A percentile compares a stretch with the other conserved stretches of the same genome.
Evolutionary conservation across 805 yeast species (phyloP).

Genomic region (Kuraishia ogatae): DNA sequence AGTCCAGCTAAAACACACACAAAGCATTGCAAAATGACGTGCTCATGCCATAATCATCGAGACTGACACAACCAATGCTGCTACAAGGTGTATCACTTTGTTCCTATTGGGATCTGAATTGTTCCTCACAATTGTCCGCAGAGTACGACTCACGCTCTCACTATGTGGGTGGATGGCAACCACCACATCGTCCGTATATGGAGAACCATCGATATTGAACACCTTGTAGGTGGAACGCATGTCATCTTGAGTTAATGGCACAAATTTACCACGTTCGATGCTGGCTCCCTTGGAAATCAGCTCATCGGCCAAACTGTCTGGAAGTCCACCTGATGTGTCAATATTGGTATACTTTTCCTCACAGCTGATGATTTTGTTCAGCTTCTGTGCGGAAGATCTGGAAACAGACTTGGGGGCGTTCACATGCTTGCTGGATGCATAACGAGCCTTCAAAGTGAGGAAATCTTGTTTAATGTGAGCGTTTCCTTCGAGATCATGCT

Average conservation of each 20-base stretch:
- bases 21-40: not conserved
- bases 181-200: not conserved
- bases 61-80: not conserved
- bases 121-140: not conserved
- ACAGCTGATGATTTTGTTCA: conserved; percentile 20
- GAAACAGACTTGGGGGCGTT: not conserved
- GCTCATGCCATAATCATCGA: not conserved
- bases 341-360: conserved; percentile 31
- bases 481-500: conserved; percentile 31
- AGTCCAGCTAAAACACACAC: not conserved
- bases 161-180: not conserved
- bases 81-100: not conserved
- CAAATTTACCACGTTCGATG: conserved; percentile 38
- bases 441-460: conserved; percentile 32
- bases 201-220: conserved; percentile 32
- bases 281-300: conserved; percentile 43
- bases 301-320: conserved; percentile 30
- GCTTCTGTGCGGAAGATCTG: conserved; percentile 1
- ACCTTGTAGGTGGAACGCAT: conserved; percentile 33
- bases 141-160: not conserved
- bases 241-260: conserved; percentile 34
- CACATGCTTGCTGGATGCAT: conserved; percentile 14
- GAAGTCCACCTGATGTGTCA: conserved; percentile 33
- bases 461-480: conserved; percentile 36
- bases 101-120: not conserved